These are phyloP conservation scores for Psilocybe subaeruginosa DNA, from an alignment of 768 basidiomycete species.

Conservation along the genomic window DNA sequence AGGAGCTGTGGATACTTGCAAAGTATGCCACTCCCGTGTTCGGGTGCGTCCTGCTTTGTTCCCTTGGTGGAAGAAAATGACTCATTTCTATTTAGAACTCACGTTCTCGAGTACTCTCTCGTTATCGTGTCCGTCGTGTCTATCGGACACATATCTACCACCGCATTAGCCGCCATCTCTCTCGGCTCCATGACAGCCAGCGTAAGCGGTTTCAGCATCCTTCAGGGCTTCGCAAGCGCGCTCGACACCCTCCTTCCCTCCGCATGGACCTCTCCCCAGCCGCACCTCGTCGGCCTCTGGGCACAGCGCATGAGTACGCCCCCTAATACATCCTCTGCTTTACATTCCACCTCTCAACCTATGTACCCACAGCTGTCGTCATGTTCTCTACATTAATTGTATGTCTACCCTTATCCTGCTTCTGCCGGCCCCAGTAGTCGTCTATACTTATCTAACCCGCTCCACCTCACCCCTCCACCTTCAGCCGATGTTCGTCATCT, in stretches of 20 bases:
- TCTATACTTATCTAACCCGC: conserved; percentile 24
- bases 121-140: conserved; percentile 83
- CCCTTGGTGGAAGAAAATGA: neutral
- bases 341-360: conserved; percentile 2
- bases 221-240: conserved; percentile 81
- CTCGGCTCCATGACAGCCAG: conserved; percentile 76
- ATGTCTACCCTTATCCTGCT: conserved; percentile 29
- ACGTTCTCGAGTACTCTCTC: conserved; percentile 85
- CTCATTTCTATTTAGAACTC: conserved; percentile 50
- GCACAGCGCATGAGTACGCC: conserved; percentile 81
- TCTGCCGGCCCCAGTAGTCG: neutral
- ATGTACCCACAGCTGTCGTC: conserved; percentile 53
- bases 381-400: conserved; percentile 63
- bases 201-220: conserved; percentile 76
- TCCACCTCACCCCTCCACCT: neutral
- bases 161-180: conserved; percentile 83
- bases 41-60: conserved; percentile 46
- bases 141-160: conserved; percentile 90
- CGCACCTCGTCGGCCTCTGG: conserved; percentile 88
- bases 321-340: conserved; percentile 1
- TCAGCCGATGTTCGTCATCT: conserved; percentile 64
- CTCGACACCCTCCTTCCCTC: conserved; percentile 94
- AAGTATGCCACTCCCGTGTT: conserved; percentile 75
- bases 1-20: conserved; percentile 61
- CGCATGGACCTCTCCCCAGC: conserved; percentile 91